phyloP scores from a whole-genome alignment of 106 monocot species.

The Allium sativum region DNA sequence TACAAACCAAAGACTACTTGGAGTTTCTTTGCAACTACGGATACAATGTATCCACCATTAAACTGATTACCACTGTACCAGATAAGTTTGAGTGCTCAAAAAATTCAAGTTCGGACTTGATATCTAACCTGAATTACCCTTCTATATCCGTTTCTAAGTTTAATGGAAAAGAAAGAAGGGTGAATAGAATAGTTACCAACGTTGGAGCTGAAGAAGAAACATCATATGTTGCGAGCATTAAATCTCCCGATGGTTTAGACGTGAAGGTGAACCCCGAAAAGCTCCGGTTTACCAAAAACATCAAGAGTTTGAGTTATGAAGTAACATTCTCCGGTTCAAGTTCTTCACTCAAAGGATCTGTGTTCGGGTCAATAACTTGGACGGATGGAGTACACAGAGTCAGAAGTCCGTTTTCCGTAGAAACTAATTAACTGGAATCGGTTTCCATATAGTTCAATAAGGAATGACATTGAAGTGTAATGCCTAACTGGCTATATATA shows the following conservation, averaged over 20 bases:
- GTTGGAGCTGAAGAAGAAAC: conserved; percentile 42
- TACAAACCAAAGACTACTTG: conserved; percentile 33
- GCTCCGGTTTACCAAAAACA: conserved; percentile 47
- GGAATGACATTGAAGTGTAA: neutral
- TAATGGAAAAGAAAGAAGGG: conserved; percentile 12
- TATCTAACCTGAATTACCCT: conserved; percentile 76
- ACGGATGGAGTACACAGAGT: conserved; percentile 55
- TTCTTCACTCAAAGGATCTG: conserved; percentile 22
- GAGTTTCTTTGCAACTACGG: conserved; percentile 81
- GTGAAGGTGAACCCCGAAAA: conserved; percentile 55
- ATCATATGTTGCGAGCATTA: conserved; percentile 33
- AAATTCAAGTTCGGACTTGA: conserved; percentile 46
- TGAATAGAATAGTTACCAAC: conserved; percentile 48
- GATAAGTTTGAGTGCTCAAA: conserved; percentile 43
- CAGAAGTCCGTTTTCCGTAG: conserved; percentile 48
- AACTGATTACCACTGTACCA: conserved; percentile 26
- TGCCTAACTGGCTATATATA: neutral
- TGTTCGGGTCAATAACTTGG: conserved; percentile 65
- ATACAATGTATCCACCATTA: conserved; percentile 38
- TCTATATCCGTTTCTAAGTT: conserved; percentile 45
- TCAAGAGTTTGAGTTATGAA: conserved; percentile 43
- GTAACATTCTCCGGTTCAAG: conserved; percentile 36
- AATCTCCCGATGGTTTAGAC: conserved; percentile 36
- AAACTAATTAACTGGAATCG: neutral
- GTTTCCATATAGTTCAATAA: neutral